Percentiles rank a stretch among this genome's conserved stretches.
Conservation (phyloP, 345 rosid genomes). For the Toxicodendron radicans region DNA sequence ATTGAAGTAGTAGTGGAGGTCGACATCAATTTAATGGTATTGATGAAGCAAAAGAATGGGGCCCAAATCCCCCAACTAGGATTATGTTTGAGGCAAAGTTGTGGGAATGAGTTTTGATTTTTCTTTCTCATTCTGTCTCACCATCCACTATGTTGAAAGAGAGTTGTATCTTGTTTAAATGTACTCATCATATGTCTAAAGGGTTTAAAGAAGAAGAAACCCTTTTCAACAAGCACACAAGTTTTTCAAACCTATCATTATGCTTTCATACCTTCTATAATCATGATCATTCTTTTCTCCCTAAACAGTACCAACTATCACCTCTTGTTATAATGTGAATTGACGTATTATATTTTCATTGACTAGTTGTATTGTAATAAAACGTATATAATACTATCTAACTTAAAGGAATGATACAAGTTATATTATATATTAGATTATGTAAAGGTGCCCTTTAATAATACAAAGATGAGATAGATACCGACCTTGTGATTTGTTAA, state of each 20-base stretch:
- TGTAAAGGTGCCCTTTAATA: no score
- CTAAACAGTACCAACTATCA: neutral
- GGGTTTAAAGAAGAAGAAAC: neutral
- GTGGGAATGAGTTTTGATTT: conserved; percentile 24
- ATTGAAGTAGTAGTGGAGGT: conserved; percentile 23
- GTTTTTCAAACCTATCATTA: conserved; percentile 25
- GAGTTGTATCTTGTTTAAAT: neutral
- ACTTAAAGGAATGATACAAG: no score
- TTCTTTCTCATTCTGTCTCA: conserved; percentile 6
- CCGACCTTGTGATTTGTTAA: conserved; percentile 6
- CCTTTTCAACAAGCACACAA: conserved; percentile 20
- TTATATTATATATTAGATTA: no score
- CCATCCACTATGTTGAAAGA: conserved; percentile 17
- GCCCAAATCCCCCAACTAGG: conserved; percentile 22
- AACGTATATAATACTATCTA: no score
- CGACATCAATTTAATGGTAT: conserved; percentile 25
- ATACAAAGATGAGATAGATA: neutral
- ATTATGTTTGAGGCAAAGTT: conserved; percentile 24
- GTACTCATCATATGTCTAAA: conserved; percentile 22
- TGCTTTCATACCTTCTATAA: conserved; percentile 10
- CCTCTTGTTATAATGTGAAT: neutral
- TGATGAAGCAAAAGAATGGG: conserved; percentile 24
- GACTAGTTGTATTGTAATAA: no score
- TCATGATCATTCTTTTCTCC: neutral
- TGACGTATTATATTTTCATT: no score